These are phyloP conservation scores for Scedosporium minutisporum DNA, from an alignment of 2,329 filamentous ascomycete genomes.

Conservation along the genomic window DNA sequence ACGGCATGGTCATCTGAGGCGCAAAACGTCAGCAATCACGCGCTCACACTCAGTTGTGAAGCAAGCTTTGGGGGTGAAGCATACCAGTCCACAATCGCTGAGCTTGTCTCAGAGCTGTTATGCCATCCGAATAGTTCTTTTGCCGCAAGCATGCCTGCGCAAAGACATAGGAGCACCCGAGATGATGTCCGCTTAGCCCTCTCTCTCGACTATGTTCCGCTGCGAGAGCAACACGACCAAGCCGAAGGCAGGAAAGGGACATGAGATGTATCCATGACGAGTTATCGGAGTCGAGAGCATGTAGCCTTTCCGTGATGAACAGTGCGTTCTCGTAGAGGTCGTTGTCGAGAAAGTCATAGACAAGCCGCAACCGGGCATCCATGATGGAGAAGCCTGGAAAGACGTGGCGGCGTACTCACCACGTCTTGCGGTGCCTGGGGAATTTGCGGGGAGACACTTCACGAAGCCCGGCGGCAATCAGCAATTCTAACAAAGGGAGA, in stretches of 20 bases:
- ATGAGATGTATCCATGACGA: slow-evolving; percentile 12
- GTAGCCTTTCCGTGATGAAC: slow-evolving; percentile 8
- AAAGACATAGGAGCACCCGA: slow-evolving; percentile 12
- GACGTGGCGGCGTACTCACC: neutral
- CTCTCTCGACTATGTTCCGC: slow-evolving; percentile 8
- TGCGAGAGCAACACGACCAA: slow-evolving; percentile 8
- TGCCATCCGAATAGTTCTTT: slow-evolving; percentile 11
- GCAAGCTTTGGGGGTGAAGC: neutral
- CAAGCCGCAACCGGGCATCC: slow-evolving; percentile 6
- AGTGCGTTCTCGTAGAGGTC: slow-evolving; percentile 7
- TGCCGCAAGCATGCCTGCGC: slow-evolving; percentile 10
- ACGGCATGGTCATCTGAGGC: slow-evolving; percentile 4
- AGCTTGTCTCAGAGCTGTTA: slow-evolving; percentile 10
- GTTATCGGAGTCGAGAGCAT: slow-evolving; percentile 10
- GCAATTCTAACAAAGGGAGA: neutral
- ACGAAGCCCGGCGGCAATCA: neutral
- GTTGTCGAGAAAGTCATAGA: slow-evolving; percentile 7
- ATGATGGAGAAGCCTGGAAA: slow-evolving; percentile 1
- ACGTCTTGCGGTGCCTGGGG: slow-evolving; percentile 5
- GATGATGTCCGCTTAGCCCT: slow-evolving; percentile 9
- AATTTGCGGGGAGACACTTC: neutral
- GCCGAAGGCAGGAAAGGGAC: slow-evolving; percentile 12
- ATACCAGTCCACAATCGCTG: slow-evolving; percentile 9
- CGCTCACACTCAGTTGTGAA: neutral
- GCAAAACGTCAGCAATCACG: slow-evolving; percentile 3